Base-by-base conservation (phyloP, 1,139 yeast species). In the Nadsonia commutata region DNA sequence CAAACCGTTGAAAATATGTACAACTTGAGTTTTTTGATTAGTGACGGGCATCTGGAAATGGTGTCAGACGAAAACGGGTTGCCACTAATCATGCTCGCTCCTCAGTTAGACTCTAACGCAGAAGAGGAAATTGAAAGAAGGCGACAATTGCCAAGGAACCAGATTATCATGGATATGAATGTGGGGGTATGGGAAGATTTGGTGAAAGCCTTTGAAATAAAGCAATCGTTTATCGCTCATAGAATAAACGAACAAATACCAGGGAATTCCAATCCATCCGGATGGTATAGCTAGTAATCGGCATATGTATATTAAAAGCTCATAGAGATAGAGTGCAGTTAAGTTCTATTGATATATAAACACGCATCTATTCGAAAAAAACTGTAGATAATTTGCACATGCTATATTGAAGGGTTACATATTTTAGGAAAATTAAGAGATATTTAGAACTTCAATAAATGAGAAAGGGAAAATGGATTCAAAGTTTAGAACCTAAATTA, bases 91-190 rank as follows among this genome's bases (percentile, higher is more conserved):
- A 27, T 27, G 4, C 9, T 27, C 13, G 33, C n/a, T 4, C 33
- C 33, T 27, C 16, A 27, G n/a, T 4, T 9, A 7, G 9, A 7
- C 11, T 7, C 7, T 22, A 22, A 22, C n/a, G 33, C 9, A 4
- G 33, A 56, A 17, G 46, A 51, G 20, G 68, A 58, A 54, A 53
- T 44, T 45, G 54, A 52, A 20, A 54, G 53, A 40, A 52, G 67
- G 43, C 49, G 51, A 7, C 55, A 57, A 38, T 52, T 57, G 31
- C 53, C 56, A 4, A 61, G 72, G 11, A 66, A 66, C 41, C 94
- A 83, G 58, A 74, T 79, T 48, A 79, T 83, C 17, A 80, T 85
- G 41, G 74, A 78, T 36, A 60, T 84, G 52, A 81, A 80, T 51
- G 70, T 74, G 52, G 64, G 61, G 1, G 72, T 83, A 0, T 83